A percentile compares a stretch with the other conserved stretches of the same genome.
Evolutionary conservation across 208 protist genomes (phyloP).

Genomic region (Leptomonas pyrrhocoris): DNA sequence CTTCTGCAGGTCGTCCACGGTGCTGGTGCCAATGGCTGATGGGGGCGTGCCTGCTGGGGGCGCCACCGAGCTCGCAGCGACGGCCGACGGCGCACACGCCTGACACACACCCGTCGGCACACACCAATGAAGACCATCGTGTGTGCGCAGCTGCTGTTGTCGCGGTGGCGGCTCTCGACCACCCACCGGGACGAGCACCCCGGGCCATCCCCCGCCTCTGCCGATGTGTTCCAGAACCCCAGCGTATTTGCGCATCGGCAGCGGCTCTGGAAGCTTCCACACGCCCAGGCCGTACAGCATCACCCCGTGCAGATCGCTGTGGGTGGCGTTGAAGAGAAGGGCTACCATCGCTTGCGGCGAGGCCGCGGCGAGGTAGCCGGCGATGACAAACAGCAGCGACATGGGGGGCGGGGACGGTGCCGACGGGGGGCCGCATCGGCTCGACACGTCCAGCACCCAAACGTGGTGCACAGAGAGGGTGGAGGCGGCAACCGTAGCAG

Average conservation of each 20-base stretch:
- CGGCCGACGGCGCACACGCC: too few relatives aligned
- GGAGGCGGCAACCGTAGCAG: slow-evolving; percentile 6
- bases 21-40: background rate
- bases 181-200: slow-evolving; percentile 25
- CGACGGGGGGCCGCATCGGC: too few relatives aligned
- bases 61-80: slow-evolving; percentile 19
- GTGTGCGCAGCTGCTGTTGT: background rate
- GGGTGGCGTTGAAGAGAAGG: slow-evolving; percentile 55
- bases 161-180: background rate
- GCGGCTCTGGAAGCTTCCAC: slow-evolving; percentile 54
- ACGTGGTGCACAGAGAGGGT: slow-evolving; percentile 65
- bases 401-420: slow-evolving; percentile 20
- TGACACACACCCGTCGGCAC: slow-evolving; percentile 20
- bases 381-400: slow-evolving; percentile 50
- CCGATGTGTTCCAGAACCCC: slow-evolving; percentile 46
- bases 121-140: slow-evolving; percentile 68
- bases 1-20: background rate
- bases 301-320: slow-evolving; percentile 58
- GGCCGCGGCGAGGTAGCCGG: slow-evolving; percentile 66
- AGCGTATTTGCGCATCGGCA: slow-evolving; percentile 33
- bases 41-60: background rate
- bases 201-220: slow-evolving; percentile 55
- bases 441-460: slow-evolving; percentile 54
- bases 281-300: slow-evolving; percentile 67
- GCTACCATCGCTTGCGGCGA: slow-evolving; percentile 44